phyloP scores from a whole-genome alignment of 306 rosid species.

The Prunus kanzakura region DNA sequence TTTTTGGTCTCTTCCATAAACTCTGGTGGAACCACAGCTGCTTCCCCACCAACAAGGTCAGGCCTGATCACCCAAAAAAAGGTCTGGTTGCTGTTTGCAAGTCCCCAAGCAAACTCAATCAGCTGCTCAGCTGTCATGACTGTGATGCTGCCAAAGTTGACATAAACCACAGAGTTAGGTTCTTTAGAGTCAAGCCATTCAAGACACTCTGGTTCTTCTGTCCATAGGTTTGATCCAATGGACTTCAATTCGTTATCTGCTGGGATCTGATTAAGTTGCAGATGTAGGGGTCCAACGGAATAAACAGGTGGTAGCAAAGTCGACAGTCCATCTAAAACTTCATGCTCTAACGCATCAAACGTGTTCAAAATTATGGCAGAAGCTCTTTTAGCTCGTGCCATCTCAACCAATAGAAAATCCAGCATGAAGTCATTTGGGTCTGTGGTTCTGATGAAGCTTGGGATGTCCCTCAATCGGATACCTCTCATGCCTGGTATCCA shows the following conservation, averaged over 20 bases:
- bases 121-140: conserved; percentile 48
- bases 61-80: conserved; percentile 57
- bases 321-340: conserved; percentile 32
- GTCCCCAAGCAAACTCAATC: conserved; percentile 66
- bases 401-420: not conserved
- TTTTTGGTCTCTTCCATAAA: not conserved
- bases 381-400: conserved; percentile 30
- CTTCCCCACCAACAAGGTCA: conserved; percentile 35
- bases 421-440: conserved; percentile 40
- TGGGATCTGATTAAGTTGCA: conserved; percentile 20
- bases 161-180: conserved; percentile 17
- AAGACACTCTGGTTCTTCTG: conserved; percentile 45
- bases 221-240: conserved; percentile 64
- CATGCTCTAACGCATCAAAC: conserved; percentile 43
- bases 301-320: conserved; percentile 44
- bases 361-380: conserved; percentile 61
- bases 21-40: not conserved
- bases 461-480: conserved; percentile 50
- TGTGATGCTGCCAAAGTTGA: conserved; percentile 12
- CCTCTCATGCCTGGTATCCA: conserved; percentile 58
- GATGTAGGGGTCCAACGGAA: conserved; percentile 55
- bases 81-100: conserved; percentile 35
- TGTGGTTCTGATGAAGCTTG: conserved; percentile 54
- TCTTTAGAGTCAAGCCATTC: conserved; percentile 49
- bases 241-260: conserved; percentile 12